Base-by-base conservation (phyloP, 2,329 filamentous ascomycete genomes). In the Canariomyces notabilis region DNA sequence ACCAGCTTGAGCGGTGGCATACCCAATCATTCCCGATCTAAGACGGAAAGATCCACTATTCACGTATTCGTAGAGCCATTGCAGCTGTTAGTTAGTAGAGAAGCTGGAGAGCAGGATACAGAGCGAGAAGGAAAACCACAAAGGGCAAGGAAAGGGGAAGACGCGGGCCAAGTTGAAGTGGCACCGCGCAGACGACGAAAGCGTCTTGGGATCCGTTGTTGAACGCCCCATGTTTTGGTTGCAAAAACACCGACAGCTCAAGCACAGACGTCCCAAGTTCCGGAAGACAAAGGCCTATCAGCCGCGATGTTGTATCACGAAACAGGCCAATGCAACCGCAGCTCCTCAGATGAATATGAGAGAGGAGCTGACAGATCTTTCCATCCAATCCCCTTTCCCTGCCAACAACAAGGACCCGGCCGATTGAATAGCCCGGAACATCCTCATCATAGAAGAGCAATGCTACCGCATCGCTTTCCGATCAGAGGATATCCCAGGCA, bases 401-500 rank as follows among this genome's bases (percentile, higher is more conserved):
- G 39, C 46, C 43, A 39, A 37, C 40, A 46, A 40, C 23, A 20
- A n/a, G n/a, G 33, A 42, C 23, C 15, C 8, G 20, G 12, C 32
- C 15, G 3, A 16, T 11, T n/a, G 16, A n/a, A 5, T 36, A 18
- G 26, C 29, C 14, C 16, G 8, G 15, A 31, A 6, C 22, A 31
- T 15, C 37, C 16, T 31, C 16, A 37, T 18, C 16, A n/a, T 32
- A 7, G 11, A 29, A 15, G 33, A 20, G 36, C 26, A 14, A 26
- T 45, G 38, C n/a, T n/a, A 8, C n/a, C n/a, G 31, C 33, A 9
- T 12, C 18, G 23, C n/a, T 22, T 15, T 12, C 36, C n/a, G 19
- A 37, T 76, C 82, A 98, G 61, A 96, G 79, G 58, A 98, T 87
- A 63, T 88, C 83, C 93, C 93, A 98, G 29, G 85, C 85, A 67